These are phyloP conservation scores for Phaffomyces thermotolerans DNA, from an alignment of 805 yeast genomes.

Conservation along the genomic window DNA sequence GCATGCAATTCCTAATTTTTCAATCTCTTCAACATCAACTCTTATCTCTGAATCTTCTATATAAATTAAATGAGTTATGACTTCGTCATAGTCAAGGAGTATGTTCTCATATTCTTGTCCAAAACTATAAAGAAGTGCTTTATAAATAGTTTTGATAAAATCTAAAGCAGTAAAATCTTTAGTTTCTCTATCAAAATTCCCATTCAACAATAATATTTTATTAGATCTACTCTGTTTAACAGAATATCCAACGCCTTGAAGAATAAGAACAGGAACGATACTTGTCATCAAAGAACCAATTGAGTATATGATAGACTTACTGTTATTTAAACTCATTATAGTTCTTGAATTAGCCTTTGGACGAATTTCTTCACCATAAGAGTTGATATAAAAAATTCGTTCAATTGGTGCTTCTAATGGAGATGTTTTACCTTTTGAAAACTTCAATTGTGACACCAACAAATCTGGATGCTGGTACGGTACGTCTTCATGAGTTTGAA, in stretches of 20 bases:
- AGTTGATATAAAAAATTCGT: constrained; percentile 72
- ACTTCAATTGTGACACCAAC: constrained; percentile 65
- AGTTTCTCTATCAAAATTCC: constrained; percentile 75
- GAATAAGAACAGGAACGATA: constrained; percentile 66
- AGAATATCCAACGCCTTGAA: constrained; percentile 67
- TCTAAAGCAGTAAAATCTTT: constrained; percentile 54
- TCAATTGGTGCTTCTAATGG: constrained; percentile 72
- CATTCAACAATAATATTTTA: constrained; percentile 65
- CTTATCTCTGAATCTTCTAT: constrained; percentile 42
- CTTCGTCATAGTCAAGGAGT: constrained; percentile 30
- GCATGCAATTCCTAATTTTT: constrained; percentile 40
- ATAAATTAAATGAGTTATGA: constrained; percentile 59
- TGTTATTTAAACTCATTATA: constrained; percentile 37
- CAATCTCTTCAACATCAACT: constrained; percentile 38
- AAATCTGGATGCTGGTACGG: constrained; percentile 76
- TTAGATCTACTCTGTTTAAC: constrained; percentile 29
- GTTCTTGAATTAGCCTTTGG: constrained; percentile 68
- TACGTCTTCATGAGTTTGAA: constrained; percentile 40
- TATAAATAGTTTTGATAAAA: constrained; percentile 47
- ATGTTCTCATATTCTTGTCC: constrained; percentile 5
- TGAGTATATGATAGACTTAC: constrained; percentile 61
- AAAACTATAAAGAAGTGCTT: constrained; percentile 48
- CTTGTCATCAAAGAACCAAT: constrained; percentile 90
- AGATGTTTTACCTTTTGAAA: constrained; percentile 48
- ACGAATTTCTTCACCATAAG: constrained; percentile 79